phyloP scores from a whole-genome alignment of 2,329 filamentous ascomycete genomes.

The Mariannaea sp. region DNA sequence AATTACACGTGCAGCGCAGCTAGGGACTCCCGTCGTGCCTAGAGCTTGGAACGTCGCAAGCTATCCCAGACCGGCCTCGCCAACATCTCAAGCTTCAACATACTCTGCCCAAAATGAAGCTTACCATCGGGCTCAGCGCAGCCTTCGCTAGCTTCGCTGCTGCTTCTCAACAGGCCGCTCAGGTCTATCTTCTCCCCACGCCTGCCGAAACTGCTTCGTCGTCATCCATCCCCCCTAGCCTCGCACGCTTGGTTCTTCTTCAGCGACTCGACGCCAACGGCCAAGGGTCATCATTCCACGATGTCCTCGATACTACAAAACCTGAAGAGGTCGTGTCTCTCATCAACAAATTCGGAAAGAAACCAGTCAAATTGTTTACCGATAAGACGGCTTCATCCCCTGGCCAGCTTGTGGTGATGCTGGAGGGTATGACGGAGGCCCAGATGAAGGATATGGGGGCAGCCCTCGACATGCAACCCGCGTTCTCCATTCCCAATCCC shows the following conservation, averaged over 20 bases:
- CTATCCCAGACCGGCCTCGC: slow-evolving; percentile 33
- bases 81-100: slow-evolving; percentile 40
- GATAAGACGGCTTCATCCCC: slow-evolving; percentile 41
- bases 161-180: slow-evolving; percentile 49
- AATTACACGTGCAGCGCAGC: slow-evolving; percentile 36
- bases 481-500: slow-evolving; percentile 56
- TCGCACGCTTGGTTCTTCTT: slow-evolving; percentile 63
- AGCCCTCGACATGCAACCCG: slow-evolving; percentile 43
- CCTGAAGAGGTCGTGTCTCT: slow-evolving; percentile 57
- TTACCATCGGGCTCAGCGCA: slow-evolving; percentile 46
- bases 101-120: slow-evolving; percentile 48
- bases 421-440: slow-evolving; percentile 59
- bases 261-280: slow-evolving; percentile 57
- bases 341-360: slow-evolving; percentile 65
- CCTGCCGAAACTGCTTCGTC: slow-evolving; percentile 39
- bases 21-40: slow-evolving; percentile 28
- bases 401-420: slow-evolving; percentile 62
- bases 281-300: slow-evolving; percentile 54
- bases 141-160: slow-evolving; percentile 46
- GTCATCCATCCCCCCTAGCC: slow-evolving; percentile 55
- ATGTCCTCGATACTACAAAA: slow-evolving; percentile 48
- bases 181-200: slow-evolving; percentile 58
- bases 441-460: slow-evolving; percentile 52
- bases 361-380: slow-evolving; percentile 55
- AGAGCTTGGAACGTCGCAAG: slow-evolving; percentile 42